phyloP scores from a whole-genome alignment of 2,329 filamentous ascomycete species.

The Sclerotinia sclerotiorum region DNA sequence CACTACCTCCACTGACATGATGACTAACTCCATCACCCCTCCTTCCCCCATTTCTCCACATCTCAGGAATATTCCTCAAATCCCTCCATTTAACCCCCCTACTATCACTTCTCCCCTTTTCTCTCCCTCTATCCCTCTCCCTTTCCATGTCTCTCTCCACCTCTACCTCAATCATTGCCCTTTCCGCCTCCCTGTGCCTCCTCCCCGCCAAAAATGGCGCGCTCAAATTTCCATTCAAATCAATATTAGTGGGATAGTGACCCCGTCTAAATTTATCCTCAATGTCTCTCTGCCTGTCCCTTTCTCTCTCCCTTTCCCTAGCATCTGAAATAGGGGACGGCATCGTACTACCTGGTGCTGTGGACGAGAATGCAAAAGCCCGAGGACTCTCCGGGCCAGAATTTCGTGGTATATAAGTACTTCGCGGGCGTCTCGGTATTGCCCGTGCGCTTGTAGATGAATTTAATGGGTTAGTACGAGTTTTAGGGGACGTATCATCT shows the following conservation, averaged over 20 bases:
- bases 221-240: constrained; percentile 37
- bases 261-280: constrained; percentile 32
- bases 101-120: constrained; percentile 21
- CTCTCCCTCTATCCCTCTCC: constrained; percentile 41
- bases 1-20: constrained; percentile 22
- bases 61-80: constrained; percentile 22
- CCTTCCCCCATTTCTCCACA: constrained; percentile 27
- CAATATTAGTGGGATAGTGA: constrained; percentile 35
- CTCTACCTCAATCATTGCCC: constrained; percentile 33
- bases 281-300: constrained; percentile 33
- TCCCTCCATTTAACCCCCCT: constrained; percentile 21
- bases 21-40: constrained; percentile 23
- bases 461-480: background rate
- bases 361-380: constrained; percentile 5
- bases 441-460: background rate
- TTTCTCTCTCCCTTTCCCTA: constrained; percentile 34
- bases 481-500: constrained; percentile 21
- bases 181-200: constrained; percentile 33
- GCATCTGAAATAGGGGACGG: constrained; percentile 19
- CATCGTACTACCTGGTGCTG: constrained; percentile 11
- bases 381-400: background rate
- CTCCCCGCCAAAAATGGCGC: constrained; percentile 40
- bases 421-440: constrained; percentile 5
- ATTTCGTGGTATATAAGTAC: constrained; percentile 9
- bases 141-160: constrained; percentile 39